Evolutionary conservation across 371 early-diverging fungal species (phyloP).

Genomic region (Zychaea mexicana): DNA sequence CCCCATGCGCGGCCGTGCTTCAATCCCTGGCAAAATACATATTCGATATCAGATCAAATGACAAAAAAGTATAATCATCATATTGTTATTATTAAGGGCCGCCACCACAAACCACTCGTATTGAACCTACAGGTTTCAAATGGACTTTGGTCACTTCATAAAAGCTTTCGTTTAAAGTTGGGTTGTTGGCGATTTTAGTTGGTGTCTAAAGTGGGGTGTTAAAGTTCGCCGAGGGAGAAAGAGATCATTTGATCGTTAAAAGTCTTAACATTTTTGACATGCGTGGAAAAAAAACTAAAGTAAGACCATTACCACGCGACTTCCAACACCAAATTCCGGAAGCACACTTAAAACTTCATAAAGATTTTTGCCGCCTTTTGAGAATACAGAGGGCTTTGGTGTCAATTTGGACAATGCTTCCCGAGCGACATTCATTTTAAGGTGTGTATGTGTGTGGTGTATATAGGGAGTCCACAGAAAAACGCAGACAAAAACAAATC

Average conservation of each 20-base stretch:
- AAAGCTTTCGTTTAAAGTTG: constrained; percentile 28
- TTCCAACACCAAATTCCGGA: constrained; percentile 32
- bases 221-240: no score
- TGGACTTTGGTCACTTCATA: constrained; percentile 41
- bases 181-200: constrained; percentile 29
- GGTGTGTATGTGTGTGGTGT: background rate
- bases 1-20: constrained; percentile 37
- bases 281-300: background rate
- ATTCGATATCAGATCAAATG: background rate
- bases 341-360: constrained; percentile 27
- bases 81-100: background rate
- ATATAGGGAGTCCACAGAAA: background rate
- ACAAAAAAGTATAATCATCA: background rate
- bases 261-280: background rate
- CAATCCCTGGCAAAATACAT: no score
- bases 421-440: constrained; percentile 9
- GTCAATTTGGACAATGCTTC: constrained; percentile 9
- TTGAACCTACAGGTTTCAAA: constrained; percentile 26
- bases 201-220: constrained; percentile 29
- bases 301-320: constrained; percentile 25
- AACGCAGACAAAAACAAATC: background rate
- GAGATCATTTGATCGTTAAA: background rate
- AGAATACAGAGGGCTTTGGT: constrained; percentile 16
- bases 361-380: constrained; percentile 23
- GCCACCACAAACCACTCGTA: no score